Base-by-base conservation (phyloP, 371 early-diverging fungal genomes). In the Choanephora cucurbitarum region DNA sequence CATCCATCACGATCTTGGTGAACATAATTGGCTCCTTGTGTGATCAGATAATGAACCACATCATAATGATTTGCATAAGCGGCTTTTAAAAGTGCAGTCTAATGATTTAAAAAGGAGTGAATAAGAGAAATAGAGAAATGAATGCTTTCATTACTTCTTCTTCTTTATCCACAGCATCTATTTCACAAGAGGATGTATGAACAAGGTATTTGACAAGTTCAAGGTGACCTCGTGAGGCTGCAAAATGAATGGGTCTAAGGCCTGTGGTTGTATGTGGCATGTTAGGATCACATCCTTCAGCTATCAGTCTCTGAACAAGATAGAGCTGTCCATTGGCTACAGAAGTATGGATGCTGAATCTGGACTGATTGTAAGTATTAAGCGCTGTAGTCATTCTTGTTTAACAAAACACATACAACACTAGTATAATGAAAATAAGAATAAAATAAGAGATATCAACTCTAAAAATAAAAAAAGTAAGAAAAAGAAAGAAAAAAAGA, bases 51-150 rank as follows among this genome's bases (percentile, higher is more conserved):
- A 22, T 64, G 62, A 4, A 87, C 83, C 22, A 88, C 77, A 3
- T 67, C 55, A 5, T 64, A 48, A 58, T 82, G 81, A 2, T 89
- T 91, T 44, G 72, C 55, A 52, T 81, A 84, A n/a, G 87, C 82
- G 1, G 91, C 90, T 60, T 90, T 91, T 34, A 86, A 61, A 6
- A 92, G 67, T 8, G 90, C 80, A 17, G 91, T 90, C 85, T 88
- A n/a, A 64, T 19, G 33, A 40, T 15, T 5, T 5, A 28, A 7
- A 28, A 21, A 49, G 15, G 37, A 39, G 46, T 28, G 6, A 57
- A 48, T 19, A 43, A 31, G 4, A 31, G 14, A 11, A 22, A 44
- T 43, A 44, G 39, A 22, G 33, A 43, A 31, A 47, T 9, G 10
- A 24, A 17, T 7, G 7, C 44, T 65, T 23, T 5, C 10, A 32